Base-by-base conservation (phyloP, 768 basidiomycete genomes). In the Mycena sanguinolenta region DNA sequence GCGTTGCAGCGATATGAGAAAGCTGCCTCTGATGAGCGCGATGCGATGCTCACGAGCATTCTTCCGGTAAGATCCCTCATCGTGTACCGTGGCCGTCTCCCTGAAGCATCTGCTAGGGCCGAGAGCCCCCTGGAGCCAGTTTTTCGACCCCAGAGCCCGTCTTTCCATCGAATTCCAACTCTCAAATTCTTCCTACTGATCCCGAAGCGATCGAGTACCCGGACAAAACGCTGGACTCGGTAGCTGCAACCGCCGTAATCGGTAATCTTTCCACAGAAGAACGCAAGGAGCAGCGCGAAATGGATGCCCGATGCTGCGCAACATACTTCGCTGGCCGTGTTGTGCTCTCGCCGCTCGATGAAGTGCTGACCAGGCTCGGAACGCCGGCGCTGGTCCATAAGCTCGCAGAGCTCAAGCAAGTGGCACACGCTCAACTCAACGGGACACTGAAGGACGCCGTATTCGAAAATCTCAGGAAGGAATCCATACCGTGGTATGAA, bases 181-280 rank as follows among this genome's bases (percentile, higher is more conserved):
- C 50, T 42, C 14, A 54, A 25, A 21, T 59, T n/a, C 65, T 67
- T 60, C 58, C 65, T 53, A 67, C 65, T 36, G 58, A 65, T 66
- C n/a, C 39, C 28, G 64, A 58, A 34, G 64, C 64, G 25, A 25
- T 65, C 44, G 5, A 49, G 2, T 58, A 65, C 34, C 64, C 64
- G 34, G 36, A 65, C 54, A 65, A 65, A 34, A 65, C 64, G 55
- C 64, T 65, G 32, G 46, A 27, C 25, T 21, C 64, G 23, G n/a
- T 50, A 55, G 25, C 55, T 65, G 44, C 64, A 58, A 65, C 54
- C 44, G 55, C 30, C 34, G 28, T 44, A 23, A 42, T 59, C n/a
- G 58, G 38, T 39, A 39, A 25, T 25, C 58, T 59, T 44, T 25
- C 58, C n/a, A 44, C 63, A 21, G 42, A 8, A 32, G 27, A 65